Percentiles rank a stretch among this genome's conserved stretches.
These are phyloP conservation scores for Pichia deserticola DNA, from an alignment of 805 yeast genomes.

Conservation along the genomic window DNA sequence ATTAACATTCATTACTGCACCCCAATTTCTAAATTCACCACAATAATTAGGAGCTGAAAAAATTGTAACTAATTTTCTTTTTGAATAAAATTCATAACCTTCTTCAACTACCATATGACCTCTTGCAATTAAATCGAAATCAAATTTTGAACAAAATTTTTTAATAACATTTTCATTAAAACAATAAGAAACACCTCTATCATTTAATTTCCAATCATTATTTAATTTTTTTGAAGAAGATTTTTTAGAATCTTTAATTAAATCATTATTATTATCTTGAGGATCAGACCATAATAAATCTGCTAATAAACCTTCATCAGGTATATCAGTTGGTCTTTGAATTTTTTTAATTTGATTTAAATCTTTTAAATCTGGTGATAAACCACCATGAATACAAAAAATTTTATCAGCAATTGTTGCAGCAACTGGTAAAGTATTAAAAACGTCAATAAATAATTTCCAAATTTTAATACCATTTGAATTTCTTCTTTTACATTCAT, in stretches of 20 bases:
- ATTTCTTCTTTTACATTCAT: constrained; percentile 48
- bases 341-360: constrained; percentile 64
- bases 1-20: constrained; percentile 71
- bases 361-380: constrained; percentile 62
- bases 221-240: constrained; percentile 1
- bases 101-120: constrained; percentile 91
- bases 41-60: constrained; percentile 82
- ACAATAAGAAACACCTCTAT: constrained; percentile 75
- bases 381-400: constrained; percentile 62
- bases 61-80: constrained; percentile 66
- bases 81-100: constrained; percentile 77
- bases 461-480: constrained; percentile 36
- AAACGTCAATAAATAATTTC: constrained; percentile 48
- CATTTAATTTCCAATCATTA: constrained; percentile 69
- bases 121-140: constrained; percentile 69
- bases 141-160: constrained; percentile 54
- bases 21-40: constrained; percentile 75
- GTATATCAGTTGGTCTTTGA: constrained; percentile 76
- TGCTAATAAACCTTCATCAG: constrained; percentile 69
- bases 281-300: constrained; percentile 85
- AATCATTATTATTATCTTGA: constrained; percentile 29
- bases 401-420: constrained; percentile 53
- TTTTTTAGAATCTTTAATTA: too few relatives aligned
- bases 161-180: constrained; percentile 71
- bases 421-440: constrained; percentile 54